Evolutionary conservation across 1,139 yeast genomes (phyloP).

Genomic region (Suhomyces atakaporum): DNA sequence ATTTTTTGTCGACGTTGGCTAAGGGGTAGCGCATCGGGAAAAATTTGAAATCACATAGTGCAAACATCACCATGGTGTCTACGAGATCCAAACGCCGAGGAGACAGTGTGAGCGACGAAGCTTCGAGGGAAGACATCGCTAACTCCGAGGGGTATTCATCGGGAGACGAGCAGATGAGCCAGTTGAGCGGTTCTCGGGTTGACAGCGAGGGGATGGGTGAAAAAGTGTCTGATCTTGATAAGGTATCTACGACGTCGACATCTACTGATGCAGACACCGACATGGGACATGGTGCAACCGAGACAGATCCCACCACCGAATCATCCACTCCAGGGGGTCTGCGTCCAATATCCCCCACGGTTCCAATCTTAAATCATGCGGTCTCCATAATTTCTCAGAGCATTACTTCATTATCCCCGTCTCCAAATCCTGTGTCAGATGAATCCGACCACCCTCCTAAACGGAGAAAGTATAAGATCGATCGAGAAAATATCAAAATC

Average conservation of each 20-base stretch:
- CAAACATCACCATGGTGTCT: constrained; percentile 9
- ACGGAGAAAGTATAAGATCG: constrained; percentile 16
- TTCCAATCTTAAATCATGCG: constrained; percentile 1
- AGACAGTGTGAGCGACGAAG: constrained; percentile 1
- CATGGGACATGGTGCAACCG: constrained; percentile 1
- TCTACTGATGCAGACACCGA: constrained; percentile 6
- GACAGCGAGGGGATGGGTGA: no score
- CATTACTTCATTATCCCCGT: constrained; percentile 12
- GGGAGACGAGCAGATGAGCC: not conserved
- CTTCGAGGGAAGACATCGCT: not conserved
- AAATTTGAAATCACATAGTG: constrained; percentile 7
- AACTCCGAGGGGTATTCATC: not conserved
- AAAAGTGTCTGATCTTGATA: not conserved
- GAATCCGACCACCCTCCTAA: constrained; percentile 12
- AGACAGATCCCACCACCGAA: constrained; percentile 9
- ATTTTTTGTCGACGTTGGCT: constrained; percentile 1
- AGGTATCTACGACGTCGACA: not conserved
- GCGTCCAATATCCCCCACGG: constrained; percentile 4
- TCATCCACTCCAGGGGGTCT: constrained; percentile 5
- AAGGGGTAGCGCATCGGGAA: constrained; percentile 17
- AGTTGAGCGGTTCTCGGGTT: not conserved
- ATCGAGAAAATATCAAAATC: constrained; percentile 20
- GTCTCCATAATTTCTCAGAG: constrained; percentile 16
- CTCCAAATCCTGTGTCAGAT: constrained; percentile 8
- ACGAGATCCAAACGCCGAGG: constrained; percentile 11